Base-by-base conservation (phyloP, 2,329 filamentous ascomycete genomes). In the Teratosphaeria nubilosa region DNA sequence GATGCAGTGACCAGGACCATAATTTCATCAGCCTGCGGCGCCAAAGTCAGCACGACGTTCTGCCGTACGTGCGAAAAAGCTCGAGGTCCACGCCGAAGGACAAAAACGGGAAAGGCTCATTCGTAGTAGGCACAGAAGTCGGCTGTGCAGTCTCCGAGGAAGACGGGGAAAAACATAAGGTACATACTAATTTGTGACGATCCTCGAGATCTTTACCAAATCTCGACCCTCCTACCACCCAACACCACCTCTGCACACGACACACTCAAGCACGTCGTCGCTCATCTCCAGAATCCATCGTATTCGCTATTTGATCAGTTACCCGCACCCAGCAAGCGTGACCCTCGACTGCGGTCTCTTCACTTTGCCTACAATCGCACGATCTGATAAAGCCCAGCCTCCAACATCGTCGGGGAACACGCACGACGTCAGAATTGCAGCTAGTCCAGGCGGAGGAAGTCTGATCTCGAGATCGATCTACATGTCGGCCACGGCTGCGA, bases 401-500 rank as follows among this genome's bases (percentile, higher is more conserved):
- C 51, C 31, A 30, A n/a, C 13, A 30, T 11, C 51, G 25, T 24
- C 20, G 25, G 16, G 16, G 7, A 11, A n/a, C 16, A 16, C 7
- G n/a, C 31, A 16, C 25, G 25, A 30, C 51, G 25, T 30, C 51
- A 30, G 25, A 32, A 30, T 34, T 30, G 25, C 51, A 30, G 51
- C 51, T 53, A 30, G 51, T 53, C 51, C 51, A 53, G 25, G 51
- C 20, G 25, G 25, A 34, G 25, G 24, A 53, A 30, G 31, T 53
- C 51, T 53, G 22, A 7, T 24, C 9, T 30, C 22, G 20, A 9
- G 13, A 30, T 7, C n/a, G n/a, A 13, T 14, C 48, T 62, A 56
- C 32, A 63, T 63, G 61, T 63, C 61, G 34, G 54, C 55, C 37
- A 34, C 25, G 51, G 54, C 54, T 22, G 51, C 56, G 10, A 20